These are phyloP conservation scores for Aspergillus novoparasiticus DNA, from an alignment of 2,329 filamentous ascomycete species.

Conservation along the genomic window DNA sequence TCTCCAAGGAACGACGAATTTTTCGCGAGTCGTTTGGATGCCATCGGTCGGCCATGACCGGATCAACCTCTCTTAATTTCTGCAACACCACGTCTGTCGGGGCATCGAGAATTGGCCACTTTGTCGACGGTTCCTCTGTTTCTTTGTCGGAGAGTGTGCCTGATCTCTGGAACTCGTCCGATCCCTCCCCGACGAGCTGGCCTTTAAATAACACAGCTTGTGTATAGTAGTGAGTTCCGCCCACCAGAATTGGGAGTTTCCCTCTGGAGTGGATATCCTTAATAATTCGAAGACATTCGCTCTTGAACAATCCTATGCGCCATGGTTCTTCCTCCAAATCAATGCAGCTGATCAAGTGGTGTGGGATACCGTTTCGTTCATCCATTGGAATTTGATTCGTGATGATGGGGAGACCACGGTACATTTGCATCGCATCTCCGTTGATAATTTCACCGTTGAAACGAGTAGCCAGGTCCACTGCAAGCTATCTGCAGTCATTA, in stretches of 20 bases:
- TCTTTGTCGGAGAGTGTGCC: conserved; percentile 23
- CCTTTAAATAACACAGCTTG: conserved; percentile 85
- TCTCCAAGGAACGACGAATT: conserved; percentile 85
- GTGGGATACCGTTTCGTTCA: conserved; percentile 78
- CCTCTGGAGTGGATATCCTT: conserved; percentile 76
- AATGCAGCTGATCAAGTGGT: conserved; percentile 84
- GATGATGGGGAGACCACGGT: conserved; percentile 85
- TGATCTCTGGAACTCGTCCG: conserved; percentile 27
- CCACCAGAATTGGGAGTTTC: conserved; percentile 84
- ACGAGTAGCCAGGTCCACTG: conserved; percentile 78
- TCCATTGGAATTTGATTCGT: conserved; percentile 84
- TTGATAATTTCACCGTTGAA: conserved; percentile 96
- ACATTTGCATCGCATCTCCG: conserved; percentile 97
- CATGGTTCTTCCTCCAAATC: conserved; percentile 76
- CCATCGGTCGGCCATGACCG: conserved; percentile 86
- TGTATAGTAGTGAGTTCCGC: conserved; percentile 94
- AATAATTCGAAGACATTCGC: conserved; percentile 69
- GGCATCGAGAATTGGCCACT: conserved; percentile 71
- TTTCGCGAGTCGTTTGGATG: conserved; percentile 92
- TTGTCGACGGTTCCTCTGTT: conserved; percentile 33
- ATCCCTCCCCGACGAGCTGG: conserved; percentile 54
- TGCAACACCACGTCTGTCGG: conserved; percentile 71
- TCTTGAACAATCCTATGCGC: conserved; percentile 77
- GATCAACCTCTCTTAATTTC: conserved; percentile 78
- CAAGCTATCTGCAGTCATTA: conserved; percentile 63